phyloP scores from a whole-genome alignment of 768 basidiomycete species.

The Leccinum olivaceopallidum region DNA sequence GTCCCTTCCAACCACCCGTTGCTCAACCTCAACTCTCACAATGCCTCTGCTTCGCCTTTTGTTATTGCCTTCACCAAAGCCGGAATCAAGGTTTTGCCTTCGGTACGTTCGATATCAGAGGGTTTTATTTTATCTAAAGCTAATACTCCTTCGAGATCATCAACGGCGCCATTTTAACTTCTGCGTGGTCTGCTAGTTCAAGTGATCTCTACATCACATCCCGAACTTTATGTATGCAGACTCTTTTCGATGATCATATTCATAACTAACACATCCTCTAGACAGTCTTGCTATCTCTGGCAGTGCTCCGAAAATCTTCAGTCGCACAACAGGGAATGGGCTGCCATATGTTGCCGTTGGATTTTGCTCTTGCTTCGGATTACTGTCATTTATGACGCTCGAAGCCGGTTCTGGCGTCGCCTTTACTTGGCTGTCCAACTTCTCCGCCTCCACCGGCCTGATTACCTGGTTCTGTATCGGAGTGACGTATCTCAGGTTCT shows the following conservation, averaged over 20 bases:
- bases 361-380: constrained; percentile 32
- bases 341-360: constrained; percentile 46
- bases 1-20: constrained; percentile 47
- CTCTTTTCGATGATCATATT: not conserved
- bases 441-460: too few species aligned
- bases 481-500: too few species aligned
- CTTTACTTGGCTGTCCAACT: too few species aligned
- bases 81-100: constrained; percentile 60
- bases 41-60: constrained; percentile 52
- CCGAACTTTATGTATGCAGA: constrained; percentile 36
- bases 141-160: constrained; percentile 23
- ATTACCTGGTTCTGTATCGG: too few species aligned
- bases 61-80: constrained; percentile 55
- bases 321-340: constrained; percentile 38
- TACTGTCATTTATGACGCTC: constrained; percentile 43
- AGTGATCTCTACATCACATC: constrained; percentile 42
- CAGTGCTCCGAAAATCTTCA: constrained; percentile 55
- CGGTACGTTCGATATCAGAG: constrained; percentile 27
- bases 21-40: constrained; percentile 39
- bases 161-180: constrained; percentile 43
- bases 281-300: constrained; percentile 52
- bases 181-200: constrained; percentile 43
- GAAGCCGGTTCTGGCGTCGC: too few species aligned
- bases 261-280: constrained; percentile 25
- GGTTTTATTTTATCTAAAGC: too few species aligned